phyloP scores from a whole-genome alignment of 352 stramenopile species.

The Globisporangium canariense region DNA sequence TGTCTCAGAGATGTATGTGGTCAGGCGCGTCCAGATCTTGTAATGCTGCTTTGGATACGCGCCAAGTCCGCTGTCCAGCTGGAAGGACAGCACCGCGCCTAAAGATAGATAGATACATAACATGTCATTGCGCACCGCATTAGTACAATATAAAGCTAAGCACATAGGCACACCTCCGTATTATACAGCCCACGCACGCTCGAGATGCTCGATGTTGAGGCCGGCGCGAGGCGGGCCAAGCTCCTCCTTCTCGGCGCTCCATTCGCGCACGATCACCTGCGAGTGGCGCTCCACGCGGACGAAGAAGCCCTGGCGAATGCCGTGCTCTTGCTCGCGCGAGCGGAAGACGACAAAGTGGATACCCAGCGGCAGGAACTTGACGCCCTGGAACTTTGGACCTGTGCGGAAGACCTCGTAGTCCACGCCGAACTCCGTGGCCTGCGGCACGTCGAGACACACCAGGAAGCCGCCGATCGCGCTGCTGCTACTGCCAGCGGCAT shows the following conservation, averaged over 20 bases:
- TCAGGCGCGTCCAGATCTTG: conserved; percentile 69
- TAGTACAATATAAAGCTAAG: not conserved
- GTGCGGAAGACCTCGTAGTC: conserved; percentile 87
- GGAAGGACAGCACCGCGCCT: conserved; percentile 70
- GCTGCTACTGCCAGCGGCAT: not conserved
- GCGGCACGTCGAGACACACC: conserved; percentile 81
- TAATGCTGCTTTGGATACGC: conserved; percentile 78
- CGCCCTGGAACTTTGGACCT: conserved; percentile 69
- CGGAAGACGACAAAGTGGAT: conserved; percentile 84
- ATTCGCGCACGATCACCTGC: conserved; percentile 75
- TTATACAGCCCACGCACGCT: conserved; percentile 36
- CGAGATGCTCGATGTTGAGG: conserved; percentile 67
- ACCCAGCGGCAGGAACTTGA: conserved; percentile 82
- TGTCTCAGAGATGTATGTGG: conserved; percentile 54
- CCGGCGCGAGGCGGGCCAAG: conserved; percentile 45
- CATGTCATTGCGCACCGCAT: not conserved
- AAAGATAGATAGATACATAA: conserved; percentile 13
- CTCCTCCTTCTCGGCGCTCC: conserved; percentile 76
- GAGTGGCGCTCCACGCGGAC: conserved; percentile 50
- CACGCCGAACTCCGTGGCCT: conserved; percentile 76
- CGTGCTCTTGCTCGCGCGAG: conserved; percentile 70
- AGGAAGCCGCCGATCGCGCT: conserved; percentile 58
- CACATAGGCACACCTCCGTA: not conserved
- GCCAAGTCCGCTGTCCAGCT: conserved; percentile 75
- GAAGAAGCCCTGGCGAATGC: conserved; percentile 84